Evolutionary conservation across 306 rosid species (phyloP), one percentile per base, ranked within the genome.

Genomic region (Castanea sativa): DNA sequence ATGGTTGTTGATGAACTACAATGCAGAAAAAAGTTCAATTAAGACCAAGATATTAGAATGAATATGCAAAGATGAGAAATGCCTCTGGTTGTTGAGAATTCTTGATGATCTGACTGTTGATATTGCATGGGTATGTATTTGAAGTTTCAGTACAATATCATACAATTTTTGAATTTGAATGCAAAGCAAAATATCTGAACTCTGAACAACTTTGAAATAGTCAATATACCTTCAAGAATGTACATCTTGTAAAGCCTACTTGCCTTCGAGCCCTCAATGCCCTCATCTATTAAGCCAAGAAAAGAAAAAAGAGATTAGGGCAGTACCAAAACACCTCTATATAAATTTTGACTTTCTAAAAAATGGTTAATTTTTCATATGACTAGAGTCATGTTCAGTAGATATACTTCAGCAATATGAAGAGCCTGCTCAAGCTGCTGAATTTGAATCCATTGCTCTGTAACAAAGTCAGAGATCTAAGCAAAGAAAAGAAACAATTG

Each of bases 361-460:
- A 29, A 25, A 49, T 32, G 30, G 53, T 45, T 4, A 74, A 20
- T n/a, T 58, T 60, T n/a, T 23, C 72, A 32, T 33, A 68, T 6
- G 43, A 71, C 30, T 52, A 8, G 73, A 76, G 16, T 12, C 6
- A 58, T 61, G 43, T 76, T 71, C 35, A 57, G 55, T 18, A 38
- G 58, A 82, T 58, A 75, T 95, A 91, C 99, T 74, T 90, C 74
- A 64, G 93, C 43, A 70, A 86, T 75, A 71, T 91, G 90, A 93
- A 92, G 93, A 83, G 97, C 99, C 92, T 95, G 99, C 91, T 95
- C 96, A 67, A 95, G 99, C 79, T 85, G 93, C 87, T 92, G 98
- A 79, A 95, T 83, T 69, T 92, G 94, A 82, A 93, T 89, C 99
- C 98, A 92, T 76, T 89, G 97, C 76, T 95, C 98, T 21, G 89